These are phyloP conservation scores for Rosa hybrid DNA, from an alignment of 331 rosid genomes.

Conservation along the genomic window DNA sequence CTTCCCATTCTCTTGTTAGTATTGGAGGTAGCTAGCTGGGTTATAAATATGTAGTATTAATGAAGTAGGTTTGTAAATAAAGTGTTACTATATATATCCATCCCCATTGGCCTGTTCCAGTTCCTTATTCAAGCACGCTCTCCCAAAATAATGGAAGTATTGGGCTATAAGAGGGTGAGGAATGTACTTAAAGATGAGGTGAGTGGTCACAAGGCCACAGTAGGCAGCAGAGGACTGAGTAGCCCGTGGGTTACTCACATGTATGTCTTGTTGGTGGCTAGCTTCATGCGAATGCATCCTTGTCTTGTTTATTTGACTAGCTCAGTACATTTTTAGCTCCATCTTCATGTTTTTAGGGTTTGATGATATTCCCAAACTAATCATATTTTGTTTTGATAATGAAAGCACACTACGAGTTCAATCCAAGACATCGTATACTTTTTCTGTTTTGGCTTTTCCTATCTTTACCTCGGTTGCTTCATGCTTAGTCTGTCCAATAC, in stretches of 20 bases:
- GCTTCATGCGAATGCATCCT: conserved; percentile 1
- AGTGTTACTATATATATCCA: background rate
- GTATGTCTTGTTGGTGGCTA: background rate
- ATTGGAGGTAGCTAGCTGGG: background rate
- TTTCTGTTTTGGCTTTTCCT: background rate
- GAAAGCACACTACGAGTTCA: background rate
- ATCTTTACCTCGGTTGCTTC: background rate
- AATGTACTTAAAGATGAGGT: background rate
- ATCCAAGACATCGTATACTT: background rate
- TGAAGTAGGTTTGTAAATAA: background rate
- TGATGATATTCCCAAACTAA: background rate
- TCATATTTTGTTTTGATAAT: background rate
- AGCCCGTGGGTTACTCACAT: conserved; percentile 19
- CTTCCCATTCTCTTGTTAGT: background rate
- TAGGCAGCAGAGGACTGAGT: background rate
- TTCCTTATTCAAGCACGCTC: background rate
- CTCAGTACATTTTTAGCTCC: background rate
- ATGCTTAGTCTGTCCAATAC: background rate
- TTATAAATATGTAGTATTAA: background rate
- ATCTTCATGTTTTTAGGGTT: background rate
- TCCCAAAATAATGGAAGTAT: background rate
- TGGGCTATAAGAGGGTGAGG: background rate
- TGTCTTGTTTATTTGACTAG: conserved; percentile 1
- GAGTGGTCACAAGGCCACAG: conserved; percentile 23
- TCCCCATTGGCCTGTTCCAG: background rate